These are phyloP conservation scores for Cichorium intybus DNA, from an alignment of 140 eudicot genomes.

Conservation along the genomic window DNA sequence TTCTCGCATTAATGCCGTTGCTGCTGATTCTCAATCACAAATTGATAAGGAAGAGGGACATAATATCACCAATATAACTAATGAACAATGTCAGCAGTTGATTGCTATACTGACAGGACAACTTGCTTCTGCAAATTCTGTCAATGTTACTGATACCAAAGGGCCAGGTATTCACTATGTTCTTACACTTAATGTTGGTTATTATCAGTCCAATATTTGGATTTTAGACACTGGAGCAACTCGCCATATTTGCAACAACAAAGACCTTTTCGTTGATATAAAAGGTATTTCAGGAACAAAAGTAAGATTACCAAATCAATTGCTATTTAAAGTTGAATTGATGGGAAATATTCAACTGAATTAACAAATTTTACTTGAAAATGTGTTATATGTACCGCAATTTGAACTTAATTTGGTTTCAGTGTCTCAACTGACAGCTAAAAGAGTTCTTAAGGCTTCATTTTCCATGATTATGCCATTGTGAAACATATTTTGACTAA, in stretches of 20 bases:
- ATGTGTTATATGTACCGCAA: background rate
- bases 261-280: background rate
- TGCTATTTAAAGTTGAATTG: background rate
- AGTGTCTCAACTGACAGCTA: background rate
- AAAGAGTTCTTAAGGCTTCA: background rate
- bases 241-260: background rate
- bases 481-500: too few relatives aligned
- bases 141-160: too few relatives aligned
- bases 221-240: background rate
- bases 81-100: too few relatives aligned
- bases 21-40: too few relatives aligned
- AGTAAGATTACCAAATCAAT: background rate
- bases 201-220: background rate
- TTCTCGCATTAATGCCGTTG: too few relatives aligned
- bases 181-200: background rate
- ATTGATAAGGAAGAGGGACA: too few relatives aligned
- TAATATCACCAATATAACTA: too few relatives aligned
- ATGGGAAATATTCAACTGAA: background rate
- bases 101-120: too few relatives aligned
- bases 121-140: too few relatives aligned
- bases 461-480: background rate
- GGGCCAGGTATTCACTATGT: too few relatives aligned
- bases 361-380: background rate
- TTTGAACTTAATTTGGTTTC: background rate
- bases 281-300: background rate